Evolutionary conservation across 257 asterid genomes (phyloP).

Genomic region (Ilex asprella): DNA sequence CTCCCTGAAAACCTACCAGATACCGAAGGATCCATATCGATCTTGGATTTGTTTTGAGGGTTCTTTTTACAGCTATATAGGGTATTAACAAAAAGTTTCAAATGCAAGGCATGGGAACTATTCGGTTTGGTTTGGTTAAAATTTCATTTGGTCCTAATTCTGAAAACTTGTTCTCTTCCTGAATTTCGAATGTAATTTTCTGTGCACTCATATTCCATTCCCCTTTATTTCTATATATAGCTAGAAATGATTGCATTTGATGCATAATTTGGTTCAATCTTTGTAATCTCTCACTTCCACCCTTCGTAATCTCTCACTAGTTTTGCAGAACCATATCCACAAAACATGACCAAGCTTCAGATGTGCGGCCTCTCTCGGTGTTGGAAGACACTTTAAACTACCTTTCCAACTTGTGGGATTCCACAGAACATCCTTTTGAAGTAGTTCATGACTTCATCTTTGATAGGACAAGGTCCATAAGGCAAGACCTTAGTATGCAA

Average conservation of each 20-base stretch:
- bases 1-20: too few relatives aligned
- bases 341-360: slow-evolving; percentile 48
- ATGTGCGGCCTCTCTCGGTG: slow-evolving; percentile 76
- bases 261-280: background rate
- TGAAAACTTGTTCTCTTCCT: too few relatives aligned
- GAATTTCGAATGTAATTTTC: too few relatives aligned
- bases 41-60: too few relatives aligned
- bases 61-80: too few relatives aligned
- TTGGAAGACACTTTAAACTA: slow-evolving; percentile 67
- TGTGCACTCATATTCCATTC: too few relatives aligned
- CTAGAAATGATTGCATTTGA: background rate
- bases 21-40: too few relatives aligned
- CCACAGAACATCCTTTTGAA: slow-evolving; percentile 58
- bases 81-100: too few relatives aligned
- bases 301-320: slow-evolving; percentile 27
- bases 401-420: slow-evolving; percentile 53
- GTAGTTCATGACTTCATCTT: slow-evolving; percentile 86
- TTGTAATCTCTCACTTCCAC: slow-evolving; percentile 4
- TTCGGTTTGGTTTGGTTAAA: too few relatives aligned
- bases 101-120: too few relatives aligned
- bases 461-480: slow-evolving; percentile 85
- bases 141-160: background rate
- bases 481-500: slow-evolving; percentile 97
- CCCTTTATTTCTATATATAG: too few relatives aligned
- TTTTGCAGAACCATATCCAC: slow-evolving; percentile 89